A percentile compares a stretch with the other conserved stretches of the same genome.
These are phyloP conservation scores for Xylaria nigripes DNA, from an alignment of 495 filamentous ascomycete genomes.

Conservation along the genomic window DNA sequence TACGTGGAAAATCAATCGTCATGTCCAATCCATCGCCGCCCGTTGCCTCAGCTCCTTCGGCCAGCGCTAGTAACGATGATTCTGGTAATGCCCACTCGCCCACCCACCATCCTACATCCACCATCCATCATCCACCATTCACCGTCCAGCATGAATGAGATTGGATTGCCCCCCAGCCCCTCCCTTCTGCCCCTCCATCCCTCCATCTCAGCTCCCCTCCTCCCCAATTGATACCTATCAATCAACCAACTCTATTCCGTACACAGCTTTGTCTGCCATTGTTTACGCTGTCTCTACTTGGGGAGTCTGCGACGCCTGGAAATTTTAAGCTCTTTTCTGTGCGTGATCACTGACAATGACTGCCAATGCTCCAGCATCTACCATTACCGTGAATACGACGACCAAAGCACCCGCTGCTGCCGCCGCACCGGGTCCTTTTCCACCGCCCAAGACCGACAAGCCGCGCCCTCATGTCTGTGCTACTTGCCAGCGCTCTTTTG, in stretches of 20 bases:
- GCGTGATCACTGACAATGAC: constrained; percentile 20
- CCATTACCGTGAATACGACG: constrained; percentile 46
- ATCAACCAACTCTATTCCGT: neutral
- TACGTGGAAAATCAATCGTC: constrained; percentile 14
- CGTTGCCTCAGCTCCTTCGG: constrained; percentile 21
- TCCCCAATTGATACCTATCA: constrained; percentile 3
- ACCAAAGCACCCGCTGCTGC: constrained; percentile 24
- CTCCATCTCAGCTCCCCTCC: constrained; percentile 12
- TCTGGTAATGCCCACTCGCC: constrained; percentile 22
- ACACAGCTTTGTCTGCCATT: neutral
- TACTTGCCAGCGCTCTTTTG: constrained; percentile 90
- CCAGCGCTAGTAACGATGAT: constrained; percentile 28
- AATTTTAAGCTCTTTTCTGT: neutral
- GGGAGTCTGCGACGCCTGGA: constrained; percentile 10
- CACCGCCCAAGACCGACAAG: constrained; percentile 92
- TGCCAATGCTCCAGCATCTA: constrained; percentile 31
- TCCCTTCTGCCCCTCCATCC: constrained; percentile 10
- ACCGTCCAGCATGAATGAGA: neutral
- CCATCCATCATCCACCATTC: neutral
- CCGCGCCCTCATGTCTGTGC: constrained; percentile 90
- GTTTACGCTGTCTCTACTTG: neutral
- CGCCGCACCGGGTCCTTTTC: constrained; percentile 39
- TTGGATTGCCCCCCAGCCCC: constrained; percentile 4
- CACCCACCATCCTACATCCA: constrained; percentile 8
- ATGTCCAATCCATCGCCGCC: constrained; percentile 28